Base-by-base conservation (phyloP, 352 stramenopile species). In the Phytophthora megakarya region DNA sequence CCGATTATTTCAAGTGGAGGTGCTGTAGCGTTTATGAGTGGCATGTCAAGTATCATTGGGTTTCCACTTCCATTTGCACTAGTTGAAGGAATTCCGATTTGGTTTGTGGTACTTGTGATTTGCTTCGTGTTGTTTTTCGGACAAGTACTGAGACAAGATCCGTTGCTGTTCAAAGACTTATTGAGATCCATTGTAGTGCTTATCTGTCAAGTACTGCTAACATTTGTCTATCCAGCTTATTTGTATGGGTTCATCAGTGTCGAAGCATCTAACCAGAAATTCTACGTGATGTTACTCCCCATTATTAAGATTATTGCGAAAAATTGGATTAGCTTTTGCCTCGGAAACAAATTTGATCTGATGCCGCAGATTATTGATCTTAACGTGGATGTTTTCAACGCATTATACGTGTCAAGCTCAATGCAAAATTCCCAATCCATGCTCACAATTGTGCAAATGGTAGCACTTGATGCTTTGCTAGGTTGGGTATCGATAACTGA, bases 191-290 rank as follows among this genome's bases (percentile, higher is more conserved):
- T 70, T 7, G 21, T 59, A 2, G 65, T 77, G 1, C 65, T 82
- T 3, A 30, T 53, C 23, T 49, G 42, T 7, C 65, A 86, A 38
- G 46, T 80, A 4, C 37, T 44, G 8, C 47, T 78, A 26, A 78
- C 61, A 9, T 51, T 70, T 8, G 44, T 65, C 11, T 74, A 70
- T 52, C 54, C 61, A 15, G 43, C 44, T 9, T 74, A 46, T 19
- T 23, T 59, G 5, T 55, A 63, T 10, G 33, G 56, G 9, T 28
- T 61, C 5, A n/a, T 66, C 9, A 26, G 76, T 44, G 46, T 82
- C 6, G 80, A 84, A 16, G 65, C 67, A 15, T 35, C 70, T 23
- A 82, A 60, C 3, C 65, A 72, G 23, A 64, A 55, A 3, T 52
- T 42, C 9, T 61, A 64, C 18, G 51, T 72, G 3, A 22, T 72